Evolutionary conservation across 345 rosid species (phyloP), one percentile per base, ranked within the genome.

Genomic region (Isatis tinctoria): DNA sequence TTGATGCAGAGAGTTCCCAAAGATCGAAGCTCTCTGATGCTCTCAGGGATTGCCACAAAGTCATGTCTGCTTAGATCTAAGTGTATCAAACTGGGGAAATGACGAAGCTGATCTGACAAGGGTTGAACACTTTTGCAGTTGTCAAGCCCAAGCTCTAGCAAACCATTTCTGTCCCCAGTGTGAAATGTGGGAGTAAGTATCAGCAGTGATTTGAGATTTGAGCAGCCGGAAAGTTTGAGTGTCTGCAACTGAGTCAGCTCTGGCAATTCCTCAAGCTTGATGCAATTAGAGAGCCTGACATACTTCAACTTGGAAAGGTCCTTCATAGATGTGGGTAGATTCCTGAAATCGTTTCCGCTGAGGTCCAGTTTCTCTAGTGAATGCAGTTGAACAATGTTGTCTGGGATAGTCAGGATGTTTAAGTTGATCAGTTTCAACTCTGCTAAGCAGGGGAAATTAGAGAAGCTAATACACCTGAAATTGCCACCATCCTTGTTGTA

Each of bases 1-100:
- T 58, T 58, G 40, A 74, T n/a, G 52, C 3, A 66, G 33, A 74
- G 73, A 14, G 78, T 66, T 57, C 2, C 16, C 10, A 60, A 3
- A 0, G 37, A 58, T 4, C 5, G 2, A 28, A 71, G 60, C 0
- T 60, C 40, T 3, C 3, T 24, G 14, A 71, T 49, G 60, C 48
- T 60, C 26, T 0, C 6, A 7, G 67, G 75, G 3, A 71, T 4
- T 30, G 17, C 0, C 27, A 28, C 70, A 40, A 72, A 72, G 8
- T 60, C 69, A 9, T 49, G 24, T 0, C 30, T 17, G 60, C 51
- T 61, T 0, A 72, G 60, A 4, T 72, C 76, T n/a, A 72, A 3
- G 10, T 39, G 8, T 17, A 11, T 39, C 27, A 72, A 40, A 2
- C 5, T 20, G 30, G 43, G 56, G 62, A 61, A 26, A 40, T 12